Conservation (phyloP, 345 rosid species). For the Lepidium didymum region DNA sequence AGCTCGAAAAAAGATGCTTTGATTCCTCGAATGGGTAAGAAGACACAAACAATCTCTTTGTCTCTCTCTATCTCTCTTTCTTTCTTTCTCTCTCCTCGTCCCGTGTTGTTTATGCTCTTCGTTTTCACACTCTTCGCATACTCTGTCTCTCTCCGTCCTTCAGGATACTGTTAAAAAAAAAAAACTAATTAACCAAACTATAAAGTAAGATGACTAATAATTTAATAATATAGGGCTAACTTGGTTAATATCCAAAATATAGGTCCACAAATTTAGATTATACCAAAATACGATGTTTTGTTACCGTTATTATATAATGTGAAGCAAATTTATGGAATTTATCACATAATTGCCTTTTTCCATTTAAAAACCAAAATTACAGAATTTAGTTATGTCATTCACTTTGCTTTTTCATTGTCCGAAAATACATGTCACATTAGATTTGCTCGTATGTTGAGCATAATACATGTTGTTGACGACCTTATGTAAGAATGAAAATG, state of each 20-base stretch:
- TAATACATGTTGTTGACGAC: neutral
- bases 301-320: neutral
- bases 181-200: neutral
- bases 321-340: neutral
- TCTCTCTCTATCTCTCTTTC: constrained; percentile 20
- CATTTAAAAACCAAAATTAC: neutral
- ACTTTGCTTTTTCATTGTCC: neutral
- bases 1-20: constrained; percentile 53
- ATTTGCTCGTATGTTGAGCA: neutral
- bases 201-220: neutral
- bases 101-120: constrained; percentile 32
- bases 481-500: constrained; percentile 1
- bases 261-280: neutral
- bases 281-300: neutral
- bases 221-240: constrained; percentile 1
- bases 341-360: neutral
- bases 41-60: constrained; percentile 17
- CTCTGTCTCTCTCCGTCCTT: constrained; percentile 30
- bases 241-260: neutral
- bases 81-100: constrained; percentile 30
- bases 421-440: neutral
- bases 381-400: neutral
- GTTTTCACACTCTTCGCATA: constrained; percentile 29
- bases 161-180: constrained; percentile 22
- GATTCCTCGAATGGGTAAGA: constrained; percentile 51